Evolutionary conservation across 768 basidiomycete species (phyloP).

Genomic region (Lentinula sp.): DNA sequence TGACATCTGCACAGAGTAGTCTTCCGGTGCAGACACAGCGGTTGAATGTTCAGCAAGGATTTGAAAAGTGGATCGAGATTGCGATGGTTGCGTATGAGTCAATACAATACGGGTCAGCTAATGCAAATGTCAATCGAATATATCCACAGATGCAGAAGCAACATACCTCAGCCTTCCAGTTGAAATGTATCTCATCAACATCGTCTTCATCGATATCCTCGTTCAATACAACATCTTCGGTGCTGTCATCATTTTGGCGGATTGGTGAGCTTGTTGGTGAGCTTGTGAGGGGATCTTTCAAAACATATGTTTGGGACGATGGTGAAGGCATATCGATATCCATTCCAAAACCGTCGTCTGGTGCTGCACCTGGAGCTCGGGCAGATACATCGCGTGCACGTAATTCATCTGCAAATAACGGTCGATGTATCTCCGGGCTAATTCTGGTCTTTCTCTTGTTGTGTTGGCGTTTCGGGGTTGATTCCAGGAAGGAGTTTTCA

Average conservation of each 20-base stretch:
- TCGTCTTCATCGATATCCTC: constrained; percentile 26
- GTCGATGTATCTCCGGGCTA: constrained; percentile 1
- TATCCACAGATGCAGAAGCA: background rate
- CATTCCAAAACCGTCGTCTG: background rate
- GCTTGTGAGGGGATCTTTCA: background rate
- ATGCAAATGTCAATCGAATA: background rate
- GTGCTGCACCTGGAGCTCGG: constrained; percentile 1
- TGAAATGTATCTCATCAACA: constrained; percentile 32
- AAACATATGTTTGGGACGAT: background rate
- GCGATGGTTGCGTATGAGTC: constrained; percentile 40
- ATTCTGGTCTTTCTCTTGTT: background rate
- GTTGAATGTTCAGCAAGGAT: constrained; percentile 35
- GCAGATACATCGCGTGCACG: background rate
- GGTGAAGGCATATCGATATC: background rate
- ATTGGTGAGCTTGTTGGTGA: background rate
- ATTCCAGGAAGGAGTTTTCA: constrained; percentile 44
- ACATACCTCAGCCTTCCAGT: constrained; percentile 52
- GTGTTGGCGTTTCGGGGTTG: constrained; percentile 27
- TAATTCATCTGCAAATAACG: constrained; percentile 4
- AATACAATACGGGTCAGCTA: constrained; percentile 60
- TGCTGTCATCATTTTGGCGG: constrained; percentile 15
- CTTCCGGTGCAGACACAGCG: constrained; percentile 15
- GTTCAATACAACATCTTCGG: constrained; percentile 27
- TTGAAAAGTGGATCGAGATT: constrained; percentile 43
- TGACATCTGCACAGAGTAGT: constrained; percentile 37